Conservation (phyloP, 2,329 filamentous ascomycete species). For the Neonectria magnoliae region DNA sequence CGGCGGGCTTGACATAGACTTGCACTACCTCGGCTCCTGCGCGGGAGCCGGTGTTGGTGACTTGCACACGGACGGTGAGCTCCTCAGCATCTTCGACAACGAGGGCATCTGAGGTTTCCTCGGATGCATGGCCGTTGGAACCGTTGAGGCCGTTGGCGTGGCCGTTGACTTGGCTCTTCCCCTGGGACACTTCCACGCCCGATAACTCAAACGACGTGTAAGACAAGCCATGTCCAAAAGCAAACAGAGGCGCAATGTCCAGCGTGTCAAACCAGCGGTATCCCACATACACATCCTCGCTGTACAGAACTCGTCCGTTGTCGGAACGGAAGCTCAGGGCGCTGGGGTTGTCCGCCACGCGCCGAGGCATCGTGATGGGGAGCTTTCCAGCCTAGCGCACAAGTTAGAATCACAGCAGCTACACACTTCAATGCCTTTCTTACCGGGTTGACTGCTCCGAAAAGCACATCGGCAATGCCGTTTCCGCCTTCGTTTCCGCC, state of each 20-base stretch:
- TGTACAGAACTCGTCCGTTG: constrained; percentile 25
- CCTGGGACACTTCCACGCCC: constrained; percentile 3
- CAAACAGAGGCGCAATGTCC: constrained; percentile 27
- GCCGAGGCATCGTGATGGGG: constrained; percentile 28
- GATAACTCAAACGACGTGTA: constrained; percentile 31
- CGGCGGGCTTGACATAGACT: constrained; percentile 41
- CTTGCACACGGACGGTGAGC: constrained; percentile 55
- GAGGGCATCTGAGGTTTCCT: not conserved
- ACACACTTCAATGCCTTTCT: not conserved
- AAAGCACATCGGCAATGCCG: constrained; percentile 32
- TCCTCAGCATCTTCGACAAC: constrained; percentile 5
- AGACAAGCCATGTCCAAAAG: constrained; percentile 30
- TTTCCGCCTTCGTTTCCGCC: constrained; percentile 34
- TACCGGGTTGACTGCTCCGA: constrained; percentile 30
- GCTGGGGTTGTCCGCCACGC: constrained; percentile 27
- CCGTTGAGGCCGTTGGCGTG: constrained; percentile 1
- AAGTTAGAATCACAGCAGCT: not conserved
- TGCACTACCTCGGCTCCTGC: constrained; percentile 45
- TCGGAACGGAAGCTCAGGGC: constrained; percentile 32
- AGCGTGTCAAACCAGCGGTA: constrained; percentile 31
- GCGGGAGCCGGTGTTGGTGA: constrained; percentile 42
- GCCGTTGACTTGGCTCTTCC: constrained; percentile 12
- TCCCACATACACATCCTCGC: constrained; percentile 33
- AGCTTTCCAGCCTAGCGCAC: constrained; percentile 27
- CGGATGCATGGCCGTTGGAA: not conserved